Evolutionary conservation across 176 grass and related monocot species (phyloP).

Genomic region (Lolium multiflorum): DNA sequence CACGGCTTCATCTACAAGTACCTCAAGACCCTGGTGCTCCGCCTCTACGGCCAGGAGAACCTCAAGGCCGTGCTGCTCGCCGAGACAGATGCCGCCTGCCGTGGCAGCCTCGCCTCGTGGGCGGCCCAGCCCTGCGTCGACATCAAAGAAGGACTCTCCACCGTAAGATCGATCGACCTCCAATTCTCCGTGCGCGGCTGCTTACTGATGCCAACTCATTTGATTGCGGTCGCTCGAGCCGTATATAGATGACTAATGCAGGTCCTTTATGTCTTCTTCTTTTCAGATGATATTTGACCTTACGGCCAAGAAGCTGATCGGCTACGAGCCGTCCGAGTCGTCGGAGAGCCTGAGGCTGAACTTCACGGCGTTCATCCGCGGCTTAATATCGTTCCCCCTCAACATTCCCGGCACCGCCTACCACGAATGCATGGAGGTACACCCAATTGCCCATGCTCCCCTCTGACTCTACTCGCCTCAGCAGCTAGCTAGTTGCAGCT

Average conservation of each 20-base stretch:
- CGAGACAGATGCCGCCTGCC: slow-evolving; percentile 60
- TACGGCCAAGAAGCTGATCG: slow-evolving; percentile 70
- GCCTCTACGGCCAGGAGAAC: slow-evolving; percentile 80
- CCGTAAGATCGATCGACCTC: slow-evolving; percentile 38
- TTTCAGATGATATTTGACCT: slow-evolving; percentile 78
- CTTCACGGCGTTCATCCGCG: slow-evolving; percentile 60
- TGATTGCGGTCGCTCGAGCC: not conserved
- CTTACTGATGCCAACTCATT: not conserved
- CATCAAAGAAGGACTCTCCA: slow-evolving; percentile 71
- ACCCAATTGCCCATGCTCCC: not conserved
- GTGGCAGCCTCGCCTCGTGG: slow-evolving; percentile 61
- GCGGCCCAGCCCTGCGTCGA: slow-evolving; percentile 62
- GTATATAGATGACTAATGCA: not conserved
- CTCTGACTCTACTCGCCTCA: not conserved
- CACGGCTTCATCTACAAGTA: slow-evolving; percentile 95
- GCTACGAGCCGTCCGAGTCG: slow-evolving; percentile 53
- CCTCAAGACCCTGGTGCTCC: slow-evolving; percentile 72
- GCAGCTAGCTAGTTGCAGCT: not conserved
- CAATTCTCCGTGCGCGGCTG: not conserved
- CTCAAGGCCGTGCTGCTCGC: slow-evolving; percentile 59
- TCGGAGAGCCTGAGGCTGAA: slow-evolving; percentile 54
- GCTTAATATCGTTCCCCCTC: slow-evolving; percentile 66
- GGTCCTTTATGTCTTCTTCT: not conserved
- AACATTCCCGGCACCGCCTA: slow-evolving; percentile 71
- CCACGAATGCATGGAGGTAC: slow-evolving; percentile 69